Base-by-base conservation (phyloP, 2,329 filamentous ascomycete species). In the Calcarisporium arbuscula region DNA sequence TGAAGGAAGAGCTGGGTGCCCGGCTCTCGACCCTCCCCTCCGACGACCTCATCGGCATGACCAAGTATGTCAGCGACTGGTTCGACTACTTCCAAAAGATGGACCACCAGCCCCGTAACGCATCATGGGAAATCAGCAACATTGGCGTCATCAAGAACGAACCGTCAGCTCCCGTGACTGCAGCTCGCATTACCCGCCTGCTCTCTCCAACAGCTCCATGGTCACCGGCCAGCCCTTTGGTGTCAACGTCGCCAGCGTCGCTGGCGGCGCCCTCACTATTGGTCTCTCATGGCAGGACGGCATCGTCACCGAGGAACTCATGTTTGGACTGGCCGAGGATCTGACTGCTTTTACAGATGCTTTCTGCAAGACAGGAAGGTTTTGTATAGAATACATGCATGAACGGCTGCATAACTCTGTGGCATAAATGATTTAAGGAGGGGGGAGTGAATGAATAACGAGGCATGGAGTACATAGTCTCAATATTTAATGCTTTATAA, bases 81-180 rank as follows among this genome's bases (percentile, higher is more conserved):
- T 49, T 53, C 25, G 44, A 47, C 2, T 66, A 60, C 40, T 67
- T 65, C 43, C 40, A 45, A 5, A 46, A 50, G 1, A 65, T 64
- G 44, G 47, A 73, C 12, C 70, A 70, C 1, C 50, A 56, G 34
- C 45, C 53, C 10, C 61, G 70, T 8, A 49, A 56, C 3, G 45
- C 46, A 4, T 65, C 68, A 1, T 77, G 70, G 64, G 66, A 69
- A 40, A 45, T 77, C 5, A 74, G 67, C 40, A 78, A 77, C 45
- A 39, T 75, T 5, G 73, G 74, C 1, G 55, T 56, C 11, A 46
- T 69, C n/a, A 46, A 53, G 5, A 36, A 41, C n/a, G n/a, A n/a
- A n/a, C n/a, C n/a, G n/a, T n/a, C n/a, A n/a, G n/a, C n/a, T 27
- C 6, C 44, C 8, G 20, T 16, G 9, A 10, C n/a, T 10, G 7